phyloP scores from a whole-genome alignment of 345 rosid species.

The Eutrema heterophyllum region DNA sequence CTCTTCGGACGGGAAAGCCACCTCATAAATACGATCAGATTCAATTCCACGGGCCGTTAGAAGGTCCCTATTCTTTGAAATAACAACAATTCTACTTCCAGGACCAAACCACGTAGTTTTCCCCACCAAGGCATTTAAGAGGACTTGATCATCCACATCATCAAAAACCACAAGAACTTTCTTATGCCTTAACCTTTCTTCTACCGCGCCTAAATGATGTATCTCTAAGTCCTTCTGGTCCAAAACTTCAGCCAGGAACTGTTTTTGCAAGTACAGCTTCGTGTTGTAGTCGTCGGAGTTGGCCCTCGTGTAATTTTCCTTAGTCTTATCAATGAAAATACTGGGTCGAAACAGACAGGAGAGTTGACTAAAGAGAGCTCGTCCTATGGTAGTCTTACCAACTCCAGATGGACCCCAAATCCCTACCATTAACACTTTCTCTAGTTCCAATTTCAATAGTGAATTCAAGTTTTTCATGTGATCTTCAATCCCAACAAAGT shows the following conservation, averaged over 20 bases:
- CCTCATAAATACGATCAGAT: not conserved
- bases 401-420: too few species aligned
- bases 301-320: too few species aligned
- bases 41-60: not conserved
- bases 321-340: too few species aligned
- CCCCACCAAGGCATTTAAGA: not conserved
- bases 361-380: too few species aligned
- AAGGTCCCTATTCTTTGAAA: not conserved
- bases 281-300: too few species aligned
- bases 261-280: too few species aligned
- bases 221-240: too few species aligned
- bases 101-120: not conserved
- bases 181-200: not conserved
- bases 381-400: too few species aligned
- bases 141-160: not conserved
- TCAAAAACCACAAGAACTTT: not conserved
- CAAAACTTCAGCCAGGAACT: too few species aligned
- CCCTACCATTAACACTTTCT: not conserved
- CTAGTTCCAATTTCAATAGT: not conserved
- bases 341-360: too few species aligned
- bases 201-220: too few species aligned
- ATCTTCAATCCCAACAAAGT: not conserved
- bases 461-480: not conserved
- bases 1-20: not conserved
- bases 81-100: not conserved